These are phyloP conservation scores for Metschnikowia bowlesiae DNA, from an alignment of 805 yeast genomes.

Conservation along the genomic window DNA sequence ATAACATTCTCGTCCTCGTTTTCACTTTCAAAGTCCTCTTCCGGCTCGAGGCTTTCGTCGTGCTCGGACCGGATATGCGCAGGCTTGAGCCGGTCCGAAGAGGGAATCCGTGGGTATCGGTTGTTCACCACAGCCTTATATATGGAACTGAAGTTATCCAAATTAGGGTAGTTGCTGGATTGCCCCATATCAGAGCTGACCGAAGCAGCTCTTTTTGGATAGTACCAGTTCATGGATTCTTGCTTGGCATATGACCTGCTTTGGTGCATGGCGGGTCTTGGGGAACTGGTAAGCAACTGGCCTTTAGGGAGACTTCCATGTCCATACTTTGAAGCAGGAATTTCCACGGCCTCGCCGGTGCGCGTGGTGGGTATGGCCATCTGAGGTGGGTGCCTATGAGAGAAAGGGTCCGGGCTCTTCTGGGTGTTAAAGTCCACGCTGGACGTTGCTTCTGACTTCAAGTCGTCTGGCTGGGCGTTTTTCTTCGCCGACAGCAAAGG, in stretches of 20 bases:
- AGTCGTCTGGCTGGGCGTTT: slow-evolving; percentile 1
- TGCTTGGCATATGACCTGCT: background rate
- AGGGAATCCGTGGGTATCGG: slow-evolving; percentile 11
- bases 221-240: slow-evolving; percentile 22
- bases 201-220: slow-evolving; percentile 18
- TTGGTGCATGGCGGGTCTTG: background rate
- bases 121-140: slow-evolving; percentile 19
- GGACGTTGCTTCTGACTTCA: background rate
- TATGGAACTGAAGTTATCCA: slow-evolving; percentile 25
- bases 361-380: slow-evolving; percentile 82
- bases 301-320: slow-evolving; percentile 2
- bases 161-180: slow-evolving; percentile 15
- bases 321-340: slow-evolving; percentile 36
- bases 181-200: slow-evolving; percentile 11
- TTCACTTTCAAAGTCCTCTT: slow-evolving; percentile 33
- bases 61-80: slow-evolving; percentile 2
- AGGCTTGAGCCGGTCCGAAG: slow-evolving; percentile 6
- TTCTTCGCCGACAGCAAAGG: slow-evolving; percentile 12
- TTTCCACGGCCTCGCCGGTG: slow-evolving; percentile 74
- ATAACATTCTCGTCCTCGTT: slow-evolving; percentile 64
- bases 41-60: slow-evolving; percentile 6
- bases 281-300: background rate
- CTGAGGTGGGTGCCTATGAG: slow-evolving; percentile 31
- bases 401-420: slow-evolving; percentile 15
- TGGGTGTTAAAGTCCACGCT: slow-evolving; percentile 3